Evolutionary conservation across 2,329 filamentous ascomycete species (phyloP).

Genomic region (Chalara sp.): DNA sequence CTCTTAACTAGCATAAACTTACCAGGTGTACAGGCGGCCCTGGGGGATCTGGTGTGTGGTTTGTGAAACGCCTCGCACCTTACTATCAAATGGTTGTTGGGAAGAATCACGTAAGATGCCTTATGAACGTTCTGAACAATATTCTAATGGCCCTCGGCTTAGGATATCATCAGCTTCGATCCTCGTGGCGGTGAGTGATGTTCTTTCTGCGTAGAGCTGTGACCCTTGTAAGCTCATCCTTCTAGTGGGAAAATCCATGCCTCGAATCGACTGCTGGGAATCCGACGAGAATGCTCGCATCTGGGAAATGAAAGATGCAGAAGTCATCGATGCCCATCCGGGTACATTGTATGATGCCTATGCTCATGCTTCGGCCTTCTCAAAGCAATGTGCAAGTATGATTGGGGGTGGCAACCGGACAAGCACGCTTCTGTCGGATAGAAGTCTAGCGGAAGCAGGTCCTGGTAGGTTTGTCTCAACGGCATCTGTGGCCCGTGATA

Average conservation of each 20-base stretch:
- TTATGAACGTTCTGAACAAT: not conserved
- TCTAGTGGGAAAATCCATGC: slow-evolving; percentile 11
- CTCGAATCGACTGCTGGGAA: slow-evolving; percentile 7
- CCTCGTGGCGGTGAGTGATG: slow-evolving; percentile 35
- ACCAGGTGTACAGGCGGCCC: slow-evolving; percentile 29
- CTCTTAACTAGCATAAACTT: no score
- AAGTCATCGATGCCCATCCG: slow-evolving; percentile 39
- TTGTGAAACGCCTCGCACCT: slow-evolving; percentile 16
- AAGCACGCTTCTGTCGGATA: no score
- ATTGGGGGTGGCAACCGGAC: not conserved
- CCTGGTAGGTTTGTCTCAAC: slow-evolving; percentile 2
- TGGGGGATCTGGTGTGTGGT: slow-evolving; percentile 34
- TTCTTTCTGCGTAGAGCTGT: no score
- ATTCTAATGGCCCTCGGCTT: not conserved
- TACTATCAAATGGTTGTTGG: not conserved
- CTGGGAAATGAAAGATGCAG: slow-evolving; percentile 29
- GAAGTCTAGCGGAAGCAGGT: no score
- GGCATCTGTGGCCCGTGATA: slow-evolving; percentile 7
- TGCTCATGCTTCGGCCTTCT: slow-evolving; percentile 36
- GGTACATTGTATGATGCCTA: slow-evolving; percentile 40
- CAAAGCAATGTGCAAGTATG: slow-evolving; percentile 29
- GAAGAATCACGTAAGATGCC: not conserved
- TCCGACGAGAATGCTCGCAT: not conserved
- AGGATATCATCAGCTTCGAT: slow-evolving; percentile 44
- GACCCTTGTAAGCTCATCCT: not conserved